phyloP scores from a whole-genome alignment of 495 filamentous ascomycete species.

The Paragyromitra xinjiangensis region DNA sequence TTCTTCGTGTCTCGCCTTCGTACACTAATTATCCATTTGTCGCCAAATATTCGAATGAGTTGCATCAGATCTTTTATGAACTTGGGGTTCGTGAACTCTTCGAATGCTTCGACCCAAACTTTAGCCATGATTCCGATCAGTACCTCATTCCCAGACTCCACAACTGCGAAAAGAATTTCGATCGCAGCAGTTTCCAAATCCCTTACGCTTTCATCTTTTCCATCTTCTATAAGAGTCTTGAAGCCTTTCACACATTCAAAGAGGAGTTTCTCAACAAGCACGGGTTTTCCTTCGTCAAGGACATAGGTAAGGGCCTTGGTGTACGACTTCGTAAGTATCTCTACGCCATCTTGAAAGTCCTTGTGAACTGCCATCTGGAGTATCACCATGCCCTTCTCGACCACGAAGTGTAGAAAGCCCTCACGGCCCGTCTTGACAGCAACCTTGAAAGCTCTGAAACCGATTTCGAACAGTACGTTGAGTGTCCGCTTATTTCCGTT shows the following conservation, averaged over 20 bases:
- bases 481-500: conserved; percentile 10
- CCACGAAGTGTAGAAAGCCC: conserved; percentile 19
- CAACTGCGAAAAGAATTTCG: conserved; percentile 17
- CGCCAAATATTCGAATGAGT: neutral
- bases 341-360: neutral
- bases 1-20: neutral
- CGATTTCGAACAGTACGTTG: conserved; percentile 22
- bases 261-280: conserved; percentile 10
- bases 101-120: conserved; percentile 18
- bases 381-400: conserved; percentile 17
- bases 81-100: conserved; percentile 9
- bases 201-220: neutral
- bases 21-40: neutral
- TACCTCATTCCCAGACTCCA: neutral
- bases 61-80: conserved; percentile 4
- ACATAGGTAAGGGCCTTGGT: conserved; percentile 16
- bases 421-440: conserved; percentile 24
- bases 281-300: conserved; percentile 4
- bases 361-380: conserved; percentile 11
- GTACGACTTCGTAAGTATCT: neutral
- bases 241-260: conserved; percentile 15
- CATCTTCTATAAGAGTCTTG: conserved; percentile 7
- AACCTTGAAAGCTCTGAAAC: conserved; percentile 13
- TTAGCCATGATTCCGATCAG: conserved; percentile 18
- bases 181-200: conserved; percentile 10